A percentile compares a stretch with the other conserved stretches of the same genome.
phyloP scores from a whole-genome alignment of 345 rosid species.

The Ceriops tagal region DNA sequence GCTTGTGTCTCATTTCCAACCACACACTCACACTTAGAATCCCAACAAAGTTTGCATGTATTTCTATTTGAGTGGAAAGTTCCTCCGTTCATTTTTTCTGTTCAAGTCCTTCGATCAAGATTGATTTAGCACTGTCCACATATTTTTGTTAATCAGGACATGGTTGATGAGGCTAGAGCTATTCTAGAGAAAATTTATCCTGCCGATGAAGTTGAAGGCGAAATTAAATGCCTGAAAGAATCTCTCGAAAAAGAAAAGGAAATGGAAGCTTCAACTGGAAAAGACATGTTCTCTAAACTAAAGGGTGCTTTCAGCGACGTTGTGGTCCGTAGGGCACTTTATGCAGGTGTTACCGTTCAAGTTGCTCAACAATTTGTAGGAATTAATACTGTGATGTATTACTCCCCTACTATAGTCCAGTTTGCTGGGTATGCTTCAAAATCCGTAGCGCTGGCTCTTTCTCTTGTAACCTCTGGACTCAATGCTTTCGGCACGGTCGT shows the following conservation, averaged over 20 bases:
- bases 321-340: constrained; percentile 63
- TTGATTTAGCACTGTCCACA: background rate
- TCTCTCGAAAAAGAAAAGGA: constrained; percentile 64
- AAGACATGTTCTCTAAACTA: constrained; percentile 40
- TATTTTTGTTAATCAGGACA: constrained; percentile 27
- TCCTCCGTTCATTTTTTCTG: no score
- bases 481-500: constrained; percentile 72
- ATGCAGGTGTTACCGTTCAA: constrained; percentile 78
- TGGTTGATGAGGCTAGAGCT: constrained; percentile 50
- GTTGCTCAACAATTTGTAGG: constrained; percentile 91
- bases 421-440: constrained; percentile 88
- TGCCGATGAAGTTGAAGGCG: constrained; percentile 54
- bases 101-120: background rate
- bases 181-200: constrained; percentile 66
- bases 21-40: no score
- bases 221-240: constrained; percentile 40
- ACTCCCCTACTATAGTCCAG: constrained; percentile 81
- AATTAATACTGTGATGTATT: constrained; percentile 89
- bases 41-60: no score
- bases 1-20: no score
- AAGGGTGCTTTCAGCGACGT: constrained; percentile 56
- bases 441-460: constrained; percentile 70
- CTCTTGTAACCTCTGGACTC: constrained; percentile 77
- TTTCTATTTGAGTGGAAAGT: background rate
- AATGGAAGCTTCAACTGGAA: constrained; percentile 44